phyloP scores from a whole-genome alignment of 2,329 filamentous ascomycete genomes.

The Dactylellina drechsleri region DNA sequence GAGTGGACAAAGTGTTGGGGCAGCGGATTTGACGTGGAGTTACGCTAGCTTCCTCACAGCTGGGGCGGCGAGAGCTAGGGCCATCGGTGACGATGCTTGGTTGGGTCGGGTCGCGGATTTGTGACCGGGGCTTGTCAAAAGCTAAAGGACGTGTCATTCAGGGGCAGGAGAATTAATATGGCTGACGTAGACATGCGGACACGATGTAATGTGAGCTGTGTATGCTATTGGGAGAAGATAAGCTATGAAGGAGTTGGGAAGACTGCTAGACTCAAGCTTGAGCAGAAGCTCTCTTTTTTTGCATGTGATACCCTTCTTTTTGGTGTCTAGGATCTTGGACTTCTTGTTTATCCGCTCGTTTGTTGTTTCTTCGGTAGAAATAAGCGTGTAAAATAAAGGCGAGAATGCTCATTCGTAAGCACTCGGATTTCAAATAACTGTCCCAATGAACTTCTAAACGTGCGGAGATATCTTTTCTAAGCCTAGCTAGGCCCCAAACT shows the following conservation, averaged over 20 bases:
- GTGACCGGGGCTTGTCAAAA: conserved; percentile 18
- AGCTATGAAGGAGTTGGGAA: conserved; percentile 1
- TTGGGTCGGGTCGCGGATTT: conserved; percentile 38
- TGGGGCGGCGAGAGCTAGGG: conserved; percentile 54
- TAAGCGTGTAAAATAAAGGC: not conserved
- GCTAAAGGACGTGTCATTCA: conserved; percentile 2
- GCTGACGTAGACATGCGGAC: conserved; percentile 8
- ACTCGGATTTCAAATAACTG: too few species aligned
- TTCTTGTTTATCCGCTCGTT: not conserved
- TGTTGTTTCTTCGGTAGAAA: not conserved
- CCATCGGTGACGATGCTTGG: conserved; percentile 27
- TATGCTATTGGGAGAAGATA: conserved; percentile 20
- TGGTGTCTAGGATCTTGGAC: conserved; percentile 2
- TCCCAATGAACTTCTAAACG: too few species aligned
- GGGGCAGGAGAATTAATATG: not conserved
- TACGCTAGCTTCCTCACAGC: conserved; percentile 75
- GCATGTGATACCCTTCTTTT: conserved; percentile 24
- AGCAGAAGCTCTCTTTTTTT: not conserved
- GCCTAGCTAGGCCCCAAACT: too few species aligned
- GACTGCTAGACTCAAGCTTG: not conserved
- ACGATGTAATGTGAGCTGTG: not conserved
- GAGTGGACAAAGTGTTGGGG: conserved; percentile 63
- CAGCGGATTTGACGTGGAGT: conserved; percentile 75
- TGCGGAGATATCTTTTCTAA: too few species aligned
- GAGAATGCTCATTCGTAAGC: too few species aligned